Percentiles rank a stretch among this genome's conserved stretches.
Conservation (phyloP, 768 basidiomycete species). For the Trametes punicea region DNA sequence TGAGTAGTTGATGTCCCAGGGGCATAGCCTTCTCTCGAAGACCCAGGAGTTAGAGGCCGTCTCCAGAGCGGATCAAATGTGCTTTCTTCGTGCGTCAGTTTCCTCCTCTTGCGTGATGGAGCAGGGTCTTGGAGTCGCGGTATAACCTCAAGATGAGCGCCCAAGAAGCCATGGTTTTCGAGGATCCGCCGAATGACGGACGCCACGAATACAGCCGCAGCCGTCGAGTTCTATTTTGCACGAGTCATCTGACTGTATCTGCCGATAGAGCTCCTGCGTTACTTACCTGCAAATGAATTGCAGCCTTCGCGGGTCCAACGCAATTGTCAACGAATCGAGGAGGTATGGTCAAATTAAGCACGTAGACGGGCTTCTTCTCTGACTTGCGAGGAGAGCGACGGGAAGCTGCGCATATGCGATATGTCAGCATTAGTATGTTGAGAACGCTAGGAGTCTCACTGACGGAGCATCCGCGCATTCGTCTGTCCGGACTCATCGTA, state of each 20-base stretch:
- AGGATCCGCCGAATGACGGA: conserved; percentile 62
- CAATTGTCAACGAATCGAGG: conserved; percentile 68
- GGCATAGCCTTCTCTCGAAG: no score
- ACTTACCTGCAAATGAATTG: conserved; percentile 65
- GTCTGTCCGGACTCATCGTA: conserved; percentile 62
- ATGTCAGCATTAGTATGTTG: conserved; percentile 5
- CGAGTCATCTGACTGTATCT: not conserved
- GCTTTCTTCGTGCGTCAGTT: conserved; percentile 19
- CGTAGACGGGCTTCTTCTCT: conserved; percentile 80
- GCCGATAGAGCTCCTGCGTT: not conserved
- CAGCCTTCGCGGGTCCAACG: conserved; percentile 73
- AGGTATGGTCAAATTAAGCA: conserved; percentile 72
- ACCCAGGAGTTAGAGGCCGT: no score
- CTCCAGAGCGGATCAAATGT: no score
- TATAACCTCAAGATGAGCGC: conserved; percentile 13
- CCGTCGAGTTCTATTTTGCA: conserved; percentile 51
- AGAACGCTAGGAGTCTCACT: conserved; percentile 16
- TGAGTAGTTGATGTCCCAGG: no score
- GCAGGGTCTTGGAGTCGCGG: conserved; percentile 23
- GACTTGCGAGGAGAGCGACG: conserved; percentile 76
- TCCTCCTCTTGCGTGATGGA: conserved; percentile 53
- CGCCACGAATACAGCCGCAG: conserved; percentile 53
- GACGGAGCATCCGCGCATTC: conserved; percentile 42
- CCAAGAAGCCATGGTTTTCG: conserved; percentile 54
- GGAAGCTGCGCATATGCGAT: conserved; percentile 36